Conservation (phyloP, 2,329 filamentous ascomycete species). For the Aschersonia sp. region DNA sequence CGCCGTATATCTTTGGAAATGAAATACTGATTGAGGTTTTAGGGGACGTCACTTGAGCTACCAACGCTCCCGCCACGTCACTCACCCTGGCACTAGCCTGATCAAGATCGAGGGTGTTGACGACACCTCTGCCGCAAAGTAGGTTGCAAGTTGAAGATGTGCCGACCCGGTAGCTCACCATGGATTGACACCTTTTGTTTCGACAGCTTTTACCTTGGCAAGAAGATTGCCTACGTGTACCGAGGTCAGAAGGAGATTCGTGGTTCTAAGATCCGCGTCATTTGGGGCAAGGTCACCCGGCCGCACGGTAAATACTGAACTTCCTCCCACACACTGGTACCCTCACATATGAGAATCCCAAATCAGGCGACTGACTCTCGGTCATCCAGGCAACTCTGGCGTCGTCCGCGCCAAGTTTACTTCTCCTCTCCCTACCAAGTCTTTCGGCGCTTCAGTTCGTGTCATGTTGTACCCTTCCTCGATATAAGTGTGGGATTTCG, state of each 20-base stretch:
- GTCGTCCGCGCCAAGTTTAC: slow-evolving; percentile 96
- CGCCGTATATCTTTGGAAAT: too few relatives aligned
- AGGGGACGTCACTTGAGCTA: slow-evolving; percentile 98
- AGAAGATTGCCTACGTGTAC: slow-evolving; percentile 99
- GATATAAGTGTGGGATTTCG: slow-evolving; percentile 57
- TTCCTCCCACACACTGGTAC: too few relatives aligned
- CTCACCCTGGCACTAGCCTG: slow-evolving; percentile 79
- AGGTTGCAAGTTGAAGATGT: slow-evolving; percentile 22
- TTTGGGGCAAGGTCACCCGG: slow-evolving; percentile 97
- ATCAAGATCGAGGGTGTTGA: slow-evolving; percentile 99
- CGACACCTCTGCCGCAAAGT: slow-evolving; percentile 76
- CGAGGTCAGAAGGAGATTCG: slow-evolving; percentile 87
- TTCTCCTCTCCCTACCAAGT: slow-evolving; percentile 88
- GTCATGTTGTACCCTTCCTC: slow-evolving; percentile 97
- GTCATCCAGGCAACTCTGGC: slow-evolving; percentile 73
- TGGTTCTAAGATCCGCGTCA: slow-evolving; percentile 96
- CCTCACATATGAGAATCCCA: too few relatives aligned
- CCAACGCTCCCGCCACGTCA: slow-evolving; percentile 86
- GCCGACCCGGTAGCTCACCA: too few relatives aligned
- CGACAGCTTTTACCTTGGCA: slow-evolving; percentile 82
- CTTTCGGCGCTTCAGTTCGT: slow-evolving; percentile 90
- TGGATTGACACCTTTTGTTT: neutral
- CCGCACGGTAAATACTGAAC: slow-evolving; percentile 57
- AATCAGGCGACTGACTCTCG: neutral
- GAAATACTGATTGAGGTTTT: neutral